These are phyloP conservation scores for Mangifera indica DNA, from an alignment of 345 rosid species.

Conservation along the genomic window DNA sequence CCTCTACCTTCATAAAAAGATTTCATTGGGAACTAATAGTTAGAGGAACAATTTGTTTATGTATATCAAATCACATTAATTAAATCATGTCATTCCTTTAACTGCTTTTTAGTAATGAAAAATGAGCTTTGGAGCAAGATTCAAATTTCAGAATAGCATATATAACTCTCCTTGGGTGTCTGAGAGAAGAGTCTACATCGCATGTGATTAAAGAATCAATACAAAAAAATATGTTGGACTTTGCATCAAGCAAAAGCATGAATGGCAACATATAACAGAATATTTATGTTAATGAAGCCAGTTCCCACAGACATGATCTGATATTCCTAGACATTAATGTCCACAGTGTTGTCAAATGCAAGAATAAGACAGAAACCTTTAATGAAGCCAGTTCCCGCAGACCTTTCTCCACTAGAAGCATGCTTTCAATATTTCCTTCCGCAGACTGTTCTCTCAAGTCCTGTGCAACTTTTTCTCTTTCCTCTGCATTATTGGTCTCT, in stretches of 20 bases:
- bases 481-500: constrained; percentile 40
- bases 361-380: constrained; percentile 51
- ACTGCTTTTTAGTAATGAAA: neutral
- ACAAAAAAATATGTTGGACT: neutral
- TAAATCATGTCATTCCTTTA: neutral
- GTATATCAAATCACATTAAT: neutral
- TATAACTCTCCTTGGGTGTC: neutral
- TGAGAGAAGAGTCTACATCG: neutral
- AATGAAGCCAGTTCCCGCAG: constrained; percentile 73
- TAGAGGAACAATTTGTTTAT: neutral
- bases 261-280: neutral
- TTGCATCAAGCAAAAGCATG: neutral
- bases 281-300: too few species aligned
- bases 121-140: neutral
- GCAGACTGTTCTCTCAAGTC: constrained; percentile 46
- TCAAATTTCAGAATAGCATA: neutral
- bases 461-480: constrained; percentile 44
- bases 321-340: neutral
- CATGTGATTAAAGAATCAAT: neutral
- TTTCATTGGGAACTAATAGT: constrained; percentile 8
- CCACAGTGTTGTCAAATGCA: neutral
- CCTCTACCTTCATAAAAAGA: constrained; percentile 50
- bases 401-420: constrained; percentile 86
- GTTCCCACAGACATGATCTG: neutral
- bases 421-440: constrained; percentile 72